Evolutionary conservation across 352 stramenopile species (phyloP).

Genomic region (Pythium biforme): DNA sequence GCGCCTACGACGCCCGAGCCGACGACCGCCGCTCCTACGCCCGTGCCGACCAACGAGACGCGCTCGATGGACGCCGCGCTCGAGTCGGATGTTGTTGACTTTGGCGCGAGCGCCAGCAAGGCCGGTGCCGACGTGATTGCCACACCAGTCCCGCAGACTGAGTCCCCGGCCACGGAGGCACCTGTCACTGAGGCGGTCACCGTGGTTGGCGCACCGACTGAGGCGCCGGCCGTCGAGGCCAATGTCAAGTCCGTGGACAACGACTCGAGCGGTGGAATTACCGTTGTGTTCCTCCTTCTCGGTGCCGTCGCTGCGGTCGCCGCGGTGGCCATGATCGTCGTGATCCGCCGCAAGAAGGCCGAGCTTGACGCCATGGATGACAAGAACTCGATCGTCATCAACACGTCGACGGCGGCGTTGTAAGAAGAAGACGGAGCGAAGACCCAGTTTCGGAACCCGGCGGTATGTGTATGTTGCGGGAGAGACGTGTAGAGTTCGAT

Average conservation of each 20-base stretch:
- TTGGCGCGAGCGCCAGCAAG: slow-evolving; percentile 1
- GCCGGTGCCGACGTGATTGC: background rate
- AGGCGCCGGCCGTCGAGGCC: slow-evolving; percentile 12
- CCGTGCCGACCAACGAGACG: slow-evolving; percentile 10
- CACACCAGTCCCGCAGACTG: background rate
- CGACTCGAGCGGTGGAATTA: background rate
- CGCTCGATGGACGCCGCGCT: slow-evolving; percentile 4
- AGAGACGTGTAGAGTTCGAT: slow-evolving; percentile 2
- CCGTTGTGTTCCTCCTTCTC: slow-evolving; percentile 17
- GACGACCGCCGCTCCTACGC: slow-evolving; percentile 3
- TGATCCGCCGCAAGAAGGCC: slow-evolving; percentile 34
- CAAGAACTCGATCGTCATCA: slow-evolving; percentile 29
- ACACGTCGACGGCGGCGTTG: slow-evolving; percentile 23
- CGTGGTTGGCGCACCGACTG: background rate
- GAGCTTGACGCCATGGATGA: slow-evolving; percentile 29
- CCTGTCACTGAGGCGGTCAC: slow-evolving; percentile 6
- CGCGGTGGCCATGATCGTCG: slow-evolving; percentile 31
- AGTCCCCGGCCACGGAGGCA: background rate
- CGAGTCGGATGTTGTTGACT: slow-evolving; percentile 11
- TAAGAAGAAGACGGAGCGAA: slow-evolving; percentile 6
- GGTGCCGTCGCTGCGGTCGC: slow-evolving; percentile 19
- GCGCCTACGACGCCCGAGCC: slow-evolving; percentile 7
- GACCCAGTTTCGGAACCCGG: background rate
- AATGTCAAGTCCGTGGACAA: slow-evolving; percentile 17
- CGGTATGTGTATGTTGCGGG: background rate